A percentile compares a stretch with the other conserved stretches of the same genome.
Conservation (phyloP, 352 stramenopile species). For the Globisporangium perplexum region DNA sequence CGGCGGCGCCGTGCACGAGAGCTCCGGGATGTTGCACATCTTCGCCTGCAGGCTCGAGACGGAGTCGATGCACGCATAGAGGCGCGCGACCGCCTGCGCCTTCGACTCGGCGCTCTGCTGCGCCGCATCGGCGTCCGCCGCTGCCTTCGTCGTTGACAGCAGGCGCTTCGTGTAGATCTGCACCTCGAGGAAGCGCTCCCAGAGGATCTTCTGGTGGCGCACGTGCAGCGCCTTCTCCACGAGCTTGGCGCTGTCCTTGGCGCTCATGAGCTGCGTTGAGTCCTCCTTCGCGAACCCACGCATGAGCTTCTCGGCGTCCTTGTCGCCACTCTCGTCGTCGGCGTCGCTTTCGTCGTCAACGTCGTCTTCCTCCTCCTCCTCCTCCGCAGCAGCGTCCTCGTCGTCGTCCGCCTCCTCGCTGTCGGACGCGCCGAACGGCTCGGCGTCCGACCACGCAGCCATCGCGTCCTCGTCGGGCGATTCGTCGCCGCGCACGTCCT, state of each 20-base stretch:
- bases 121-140: conserved; percentile 11
- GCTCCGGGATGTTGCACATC: conserved; percentile 61
- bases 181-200: conserved; percentile 77
- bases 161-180: conserved; percentile 85
- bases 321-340: conserved; percentile 36
- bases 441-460: conserved; percentile 73
- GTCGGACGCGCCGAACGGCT: conserved; percentile 77
- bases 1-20: conserved; percentile 17
- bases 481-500: conserved; percentile 36
- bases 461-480: conserved; percentile 76
- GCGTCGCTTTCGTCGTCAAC: conserved; percentile 29
- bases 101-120: conserved; percentile 26
- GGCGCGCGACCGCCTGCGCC: conserved; percentile 27
- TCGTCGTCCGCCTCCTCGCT: conserved; percentile 16
- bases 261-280: conserved; percentile 61
- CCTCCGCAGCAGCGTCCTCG: conserved; percentile 29
- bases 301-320: conserved; percentile 73
- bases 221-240: conserved; percentile 76
- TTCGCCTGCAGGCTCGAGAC: conserved; percentile 55
- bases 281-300: conserved; percentile 74
- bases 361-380: conserved; percentile 25
- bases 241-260: conserved; percentile 72
- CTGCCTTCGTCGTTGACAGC: conserved; percentile 41
- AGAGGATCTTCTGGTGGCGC: conserved; percentile 79
- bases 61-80: conserved; percentile 61